Conservation (phyloP, 2,329 filamentous ascomycete species). For the Talaromyces albobiverticillius region DNA sequence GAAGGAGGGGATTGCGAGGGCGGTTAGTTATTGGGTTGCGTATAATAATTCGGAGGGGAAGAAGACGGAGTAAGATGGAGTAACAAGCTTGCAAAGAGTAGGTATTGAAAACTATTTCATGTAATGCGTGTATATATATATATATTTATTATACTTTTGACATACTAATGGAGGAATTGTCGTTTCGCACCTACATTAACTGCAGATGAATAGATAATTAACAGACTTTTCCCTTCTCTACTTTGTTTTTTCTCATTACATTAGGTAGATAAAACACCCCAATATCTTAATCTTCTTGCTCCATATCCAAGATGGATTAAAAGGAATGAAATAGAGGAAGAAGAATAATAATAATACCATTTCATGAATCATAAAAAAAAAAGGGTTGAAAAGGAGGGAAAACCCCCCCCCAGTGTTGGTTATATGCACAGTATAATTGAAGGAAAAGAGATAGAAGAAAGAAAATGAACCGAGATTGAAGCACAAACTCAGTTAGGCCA, state of each 20-base stretch:
- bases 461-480: too few species aligned
- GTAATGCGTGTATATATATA: not conserved
- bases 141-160: too few species aligned
- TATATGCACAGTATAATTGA: constrained; percentile 12
- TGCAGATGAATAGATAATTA: too few species aligned
- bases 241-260: too few species aligned
- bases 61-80: constrained; percentile 33
- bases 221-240: too few species aligned
- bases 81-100: not conserved
- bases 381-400: too few species aligned
- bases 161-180: too few species aligned
- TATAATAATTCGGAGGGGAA: constrained; percentile 29
- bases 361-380: constrained; percentile 1
- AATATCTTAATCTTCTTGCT: too few species aligned
- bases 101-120: not conserved
- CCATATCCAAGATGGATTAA: not conserved
- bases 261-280: too few species aligned
- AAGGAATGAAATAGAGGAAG: not conserved
- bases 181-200: too few species aligned
- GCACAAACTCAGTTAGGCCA: too few species aligned
- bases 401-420: too few species aligned
- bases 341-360: not conserved
- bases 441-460: not conserved
- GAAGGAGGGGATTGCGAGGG: constrained; percentile 46
- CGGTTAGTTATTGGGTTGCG: constrained; percentile 42